These are phyloP conservation scores for Corchorus capsularis DNA, from an alignment of 345 rosid species.

Conservation along the genomic window DNA sequence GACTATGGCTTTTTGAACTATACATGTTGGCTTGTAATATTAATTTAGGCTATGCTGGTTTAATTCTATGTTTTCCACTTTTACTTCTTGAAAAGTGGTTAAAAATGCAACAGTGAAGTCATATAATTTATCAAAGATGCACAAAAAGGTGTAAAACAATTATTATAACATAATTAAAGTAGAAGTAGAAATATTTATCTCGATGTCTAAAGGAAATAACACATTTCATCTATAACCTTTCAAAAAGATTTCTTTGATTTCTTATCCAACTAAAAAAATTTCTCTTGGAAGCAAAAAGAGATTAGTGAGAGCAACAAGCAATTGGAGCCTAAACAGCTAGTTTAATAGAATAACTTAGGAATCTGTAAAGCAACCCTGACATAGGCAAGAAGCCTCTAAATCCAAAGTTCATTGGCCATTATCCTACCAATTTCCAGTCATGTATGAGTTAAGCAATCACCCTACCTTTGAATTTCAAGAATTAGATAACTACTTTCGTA, in stretches of 20 bases:
- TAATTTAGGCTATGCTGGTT: too few species aligned
- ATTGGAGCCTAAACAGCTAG: background rate
- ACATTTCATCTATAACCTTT: background rate
- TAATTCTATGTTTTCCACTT: too few species aligned
- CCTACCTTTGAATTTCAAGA: background rate
- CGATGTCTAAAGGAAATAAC: background rate
- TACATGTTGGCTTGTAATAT: too few species aligned
- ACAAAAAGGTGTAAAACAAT: too few species aligned
- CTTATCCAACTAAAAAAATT: background rate
- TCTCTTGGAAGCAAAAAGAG: background rate
- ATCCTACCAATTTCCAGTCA: background rate
- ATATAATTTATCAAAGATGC: too few species aligned
- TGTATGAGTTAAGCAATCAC: background rate
- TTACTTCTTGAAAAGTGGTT: too few species aligned
- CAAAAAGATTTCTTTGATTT: background rate
- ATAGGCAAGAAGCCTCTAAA: background rate
- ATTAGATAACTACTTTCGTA: background rate
- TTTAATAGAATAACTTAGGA: background rate
- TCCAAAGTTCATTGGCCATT: background rate
- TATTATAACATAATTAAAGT: too few species aligned
- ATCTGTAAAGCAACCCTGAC: background rate
- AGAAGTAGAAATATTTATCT: too few species aligned
- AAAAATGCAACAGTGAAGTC: too few species aligned
- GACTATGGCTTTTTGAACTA: too few species aligned
- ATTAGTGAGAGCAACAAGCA: background rate